These are phyloP conservation scores for Chlorella sp. DNA, from an alignment of 139 green algal genomes.

Conservation along the genomic window DNA sequence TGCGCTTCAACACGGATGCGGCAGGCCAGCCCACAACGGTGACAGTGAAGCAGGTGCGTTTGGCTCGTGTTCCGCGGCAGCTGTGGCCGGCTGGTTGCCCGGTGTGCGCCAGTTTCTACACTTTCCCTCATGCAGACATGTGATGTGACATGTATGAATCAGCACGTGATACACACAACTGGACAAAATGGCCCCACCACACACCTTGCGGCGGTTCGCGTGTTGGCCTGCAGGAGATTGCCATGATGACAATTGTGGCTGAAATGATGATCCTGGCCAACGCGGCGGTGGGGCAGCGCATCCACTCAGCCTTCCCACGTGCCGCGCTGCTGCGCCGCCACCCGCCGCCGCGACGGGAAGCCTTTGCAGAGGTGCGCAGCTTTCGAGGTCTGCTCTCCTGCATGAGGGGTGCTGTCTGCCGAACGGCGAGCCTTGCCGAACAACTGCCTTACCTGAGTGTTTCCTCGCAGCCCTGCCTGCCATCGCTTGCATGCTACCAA, in stretches of 20 bases:
- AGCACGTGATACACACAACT: no score
- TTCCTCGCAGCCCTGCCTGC: background rate
- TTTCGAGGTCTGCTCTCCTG: no score
- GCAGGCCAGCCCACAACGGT: slow-evolving; percentile 86
- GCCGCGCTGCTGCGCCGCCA: slow-evolving; percentile 83
- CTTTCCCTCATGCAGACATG: background rate
- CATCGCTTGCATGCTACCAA: background rate
- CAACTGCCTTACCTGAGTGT: no score
- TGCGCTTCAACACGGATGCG: slow-evolving; percentile 90
- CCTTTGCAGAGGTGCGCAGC: slow-evolving; percentile 5
- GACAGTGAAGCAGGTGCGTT: slow-evolving; percentile 81
- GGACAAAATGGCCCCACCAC: no score
- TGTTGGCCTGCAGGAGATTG: slow-evolving; percentile 63
- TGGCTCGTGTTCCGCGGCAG: no score
- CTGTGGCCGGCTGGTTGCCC: background rate
- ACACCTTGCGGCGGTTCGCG: no score
- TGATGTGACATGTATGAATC: no score
- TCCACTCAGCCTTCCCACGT: slow-evolving; percentile 71
- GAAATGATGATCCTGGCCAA: slow-evolving; percentile 98
- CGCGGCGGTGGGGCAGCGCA: slow-evolving; percentile 81
- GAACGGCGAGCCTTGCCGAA: no score
- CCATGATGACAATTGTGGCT: slow-evolving; percentile 94
- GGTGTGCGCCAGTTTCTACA: background rate
- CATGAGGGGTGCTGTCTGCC: no score
- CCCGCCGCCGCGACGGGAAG: slow-evolving; percentile 53